phyloP scores from a whole-genome alignment of 2,329 filamentous ascomycete genomes.

The Fusarium vanettenii region DNA sequence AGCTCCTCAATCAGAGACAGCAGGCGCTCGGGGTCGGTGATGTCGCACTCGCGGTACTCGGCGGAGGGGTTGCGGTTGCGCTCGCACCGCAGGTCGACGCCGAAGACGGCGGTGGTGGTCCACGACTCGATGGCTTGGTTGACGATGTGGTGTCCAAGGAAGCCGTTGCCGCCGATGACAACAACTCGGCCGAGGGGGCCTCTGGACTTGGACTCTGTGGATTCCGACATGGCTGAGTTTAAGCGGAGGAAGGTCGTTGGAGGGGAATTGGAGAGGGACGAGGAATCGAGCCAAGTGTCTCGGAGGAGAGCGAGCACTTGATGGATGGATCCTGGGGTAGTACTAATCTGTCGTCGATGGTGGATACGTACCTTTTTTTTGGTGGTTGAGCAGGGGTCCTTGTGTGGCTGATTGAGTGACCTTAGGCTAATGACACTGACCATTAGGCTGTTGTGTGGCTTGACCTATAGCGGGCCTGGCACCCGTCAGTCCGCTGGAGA shows the following conservation, averaged over 20 bases:
- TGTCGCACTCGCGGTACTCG: slow-evolving; percentile 80
- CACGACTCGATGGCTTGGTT: slow-evolving; percentile 72
- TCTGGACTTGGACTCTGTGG: slow-evolving; percentile 40
- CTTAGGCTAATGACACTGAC: slow-evolving; percentile 29
- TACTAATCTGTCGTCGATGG: neutral
- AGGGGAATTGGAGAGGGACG: slow-evolving; percentile 14
- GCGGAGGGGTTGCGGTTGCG: slow-evolving; percentile 72
- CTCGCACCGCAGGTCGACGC: slow-evolving; percentile 78
- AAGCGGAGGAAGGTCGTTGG: neutral
- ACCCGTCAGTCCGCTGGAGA: slow-evolving; percentile 20
- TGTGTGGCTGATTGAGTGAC: slow-evolving; percentile 27
- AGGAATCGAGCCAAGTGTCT: slow-evolving; percentile 17
- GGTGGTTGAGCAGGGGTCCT: slow-evolving; percentile 21
- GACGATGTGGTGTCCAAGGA: slow-evolving; percentile 86
- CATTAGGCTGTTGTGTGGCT: slow-evolving; percentile 13
- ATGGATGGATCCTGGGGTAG: slow-evolving; percentile 17
- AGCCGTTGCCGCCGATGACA: slow-evolving; percentile 86
- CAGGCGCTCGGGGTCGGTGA: slow-evolving; percentile 74
- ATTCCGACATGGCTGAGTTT: slow-evolving; percentile 3
- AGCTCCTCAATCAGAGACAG: slow-evolving; percentile 72
- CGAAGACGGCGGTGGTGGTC: slow-evolving; percentile 68
- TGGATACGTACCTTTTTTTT: slow-evolving; percentile 12
- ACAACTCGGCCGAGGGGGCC: slow-evolving; percentile 74
- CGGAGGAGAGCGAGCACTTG: slow-evolving; percentile 10
- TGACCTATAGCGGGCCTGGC: slow-evolving; percentile 2